Evolutionary conservation across 768 basidiomycete species (phyloP), one percentile per base, ranked within the genome.

Genomic region (Astraeus odoratus): DNA sequence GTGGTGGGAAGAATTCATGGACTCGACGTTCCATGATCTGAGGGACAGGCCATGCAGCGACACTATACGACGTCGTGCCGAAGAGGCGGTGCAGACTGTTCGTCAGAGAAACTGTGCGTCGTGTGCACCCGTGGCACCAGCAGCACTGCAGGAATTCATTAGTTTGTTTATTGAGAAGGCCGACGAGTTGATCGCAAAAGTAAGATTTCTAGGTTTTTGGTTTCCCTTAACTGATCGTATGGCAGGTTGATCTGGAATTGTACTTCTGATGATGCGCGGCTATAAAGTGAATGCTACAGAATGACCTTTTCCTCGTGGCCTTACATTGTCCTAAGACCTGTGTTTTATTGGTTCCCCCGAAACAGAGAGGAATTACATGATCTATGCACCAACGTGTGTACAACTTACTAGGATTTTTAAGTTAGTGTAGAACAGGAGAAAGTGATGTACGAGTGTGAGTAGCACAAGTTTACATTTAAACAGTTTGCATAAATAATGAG

Each of bases 1-100:
- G 3, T 59, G 55, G 60, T 60, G 59, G 57, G 42, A 45, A 3
- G 23, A 44, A 7, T 59, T 53, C 31, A 43, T 59, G 53, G 41
- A 44, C 3, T 31, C 40, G 20, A 43, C 37, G 0, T 55, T 49
- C 16, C 5, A 10, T 3, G 50, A 19, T 8, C 41, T 62, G 29
- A 42, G 33, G 23, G 52, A 57, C 16, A 57, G 18, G n/a, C 51
- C 59, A 0, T 61, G 50, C 24, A 45, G 40, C 8, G 46, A 34
- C 19, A 47, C 40, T 2, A 47, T 58, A 8, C 24, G 40, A 7
- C 2, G 13, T 1, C 8, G 1, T 13, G 39, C 22, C 3, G 47
- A 49, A 2, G 26, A 44, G 1, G 44, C 47, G 1, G 33, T 49
- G 2, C 41, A 39, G 13, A 3, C 1, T 1, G 44, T 49, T 1